These are phyloP conservation scores for Ormosia emarginata DNA, from an alignment of 306 rosid genomes.

Conservation along the genomic window DNA sequence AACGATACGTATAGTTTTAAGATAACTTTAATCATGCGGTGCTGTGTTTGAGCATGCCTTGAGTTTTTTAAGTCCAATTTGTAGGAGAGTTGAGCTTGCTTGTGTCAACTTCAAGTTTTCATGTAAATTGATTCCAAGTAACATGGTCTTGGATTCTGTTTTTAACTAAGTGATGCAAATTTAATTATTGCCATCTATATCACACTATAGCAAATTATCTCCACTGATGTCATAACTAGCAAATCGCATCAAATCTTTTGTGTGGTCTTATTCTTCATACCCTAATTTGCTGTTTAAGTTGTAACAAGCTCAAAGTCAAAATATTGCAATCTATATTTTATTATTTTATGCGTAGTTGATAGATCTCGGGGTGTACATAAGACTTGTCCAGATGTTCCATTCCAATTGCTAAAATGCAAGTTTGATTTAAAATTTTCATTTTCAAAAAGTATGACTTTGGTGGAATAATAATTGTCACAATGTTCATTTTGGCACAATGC, in stretches of 20 bases:
- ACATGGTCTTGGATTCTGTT: background rate
- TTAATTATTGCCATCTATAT: background rate
- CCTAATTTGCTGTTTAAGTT: background rate
- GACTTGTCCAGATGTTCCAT: background rate
- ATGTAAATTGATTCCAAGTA: background rate
- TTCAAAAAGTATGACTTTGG: background rate
- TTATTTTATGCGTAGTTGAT: background rate
- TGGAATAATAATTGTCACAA: background rate
- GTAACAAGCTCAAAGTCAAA: slow-evolving; percentile 6
- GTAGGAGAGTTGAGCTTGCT: background rate
- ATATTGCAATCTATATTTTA: background rate
- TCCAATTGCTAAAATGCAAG: background rate
- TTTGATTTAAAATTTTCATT: background rate
- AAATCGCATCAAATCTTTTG: background rate
- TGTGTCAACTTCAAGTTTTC: background rate
- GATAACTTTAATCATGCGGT: background rate
- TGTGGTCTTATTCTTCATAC: background rate
- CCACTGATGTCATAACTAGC: background rate
- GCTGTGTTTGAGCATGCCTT: background rate
- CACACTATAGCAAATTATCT: background rate
- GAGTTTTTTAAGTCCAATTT: background rate
- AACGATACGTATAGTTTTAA: too few relatives aligned
- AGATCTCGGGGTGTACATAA: background rate
- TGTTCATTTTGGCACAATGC: too few relatives aligned
- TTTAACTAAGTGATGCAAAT: background rate